Evolutionary conservation across 1,139 yeast species (phyloP).

Genomic region (Suhomyces panamericanus): DNA sequence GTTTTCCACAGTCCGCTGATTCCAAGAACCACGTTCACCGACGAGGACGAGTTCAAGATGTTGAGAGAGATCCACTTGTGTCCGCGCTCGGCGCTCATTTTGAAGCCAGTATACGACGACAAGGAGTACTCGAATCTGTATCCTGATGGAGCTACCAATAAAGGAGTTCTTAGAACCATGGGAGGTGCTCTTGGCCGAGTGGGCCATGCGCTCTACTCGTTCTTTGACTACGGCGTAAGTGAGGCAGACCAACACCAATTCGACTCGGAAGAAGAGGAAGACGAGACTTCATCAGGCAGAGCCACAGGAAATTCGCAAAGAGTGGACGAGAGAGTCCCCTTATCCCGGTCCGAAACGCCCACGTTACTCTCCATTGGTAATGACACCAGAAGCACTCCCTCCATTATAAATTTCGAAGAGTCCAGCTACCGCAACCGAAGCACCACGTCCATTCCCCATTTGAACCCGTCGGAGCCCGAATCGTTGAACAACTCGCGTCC

Average conservation of each 20-base stretch:
- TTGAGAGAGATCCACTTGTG: constrained; percentile 51
- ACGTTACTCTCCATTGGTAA: constrained; percentile 18
- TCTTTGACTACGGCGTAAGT: constrained; percentile 43
- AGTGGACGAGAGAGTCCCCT: constrained; percentile 6
- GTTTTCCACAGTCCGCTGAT: constrained; percentile 41
- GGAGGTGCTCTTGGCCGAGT: constrained; percentile 20
- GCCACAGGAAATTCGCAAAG: constrained; percentile 5
- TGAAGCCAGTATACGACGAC: constrained; percentile 53
- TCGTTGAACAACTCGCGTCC: constrained; percentile 5
- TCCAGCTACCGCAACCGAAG: constrained; percentile 2
- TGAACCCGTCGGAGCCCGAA: not conserved
- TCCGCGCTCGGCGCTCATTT: constrained; percentile 67
- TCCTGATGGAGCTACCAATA: constrained; percentile 16
- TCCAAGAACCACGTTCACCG: constrained; percentile 41
- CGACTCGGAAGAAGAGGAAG: constrained; percentile 2
- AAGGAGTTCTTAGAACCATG: constrained; percentile 19
- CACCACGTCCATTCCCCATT: not conserved
- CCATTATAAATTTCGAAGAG: constrained; percentile 21
- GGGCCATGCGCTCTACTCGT: constrained; percentile 39
- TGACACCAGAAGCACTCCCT: constrained; percentile 16
- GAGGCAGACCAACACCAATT: constrained; percentile 18
- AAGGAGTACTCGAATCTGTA: constrained; percentile 18
- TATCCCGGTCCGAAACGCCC: constrained; percentile 10
- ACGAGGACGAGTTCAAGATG: constrained; percentile 52
- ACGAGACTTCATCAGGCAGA: constrained; percentile 3